phyloP scores from a whole-genome alignment of 176 grass and related monocot genomes.

The Alopecurus myosuroides region DNA sequence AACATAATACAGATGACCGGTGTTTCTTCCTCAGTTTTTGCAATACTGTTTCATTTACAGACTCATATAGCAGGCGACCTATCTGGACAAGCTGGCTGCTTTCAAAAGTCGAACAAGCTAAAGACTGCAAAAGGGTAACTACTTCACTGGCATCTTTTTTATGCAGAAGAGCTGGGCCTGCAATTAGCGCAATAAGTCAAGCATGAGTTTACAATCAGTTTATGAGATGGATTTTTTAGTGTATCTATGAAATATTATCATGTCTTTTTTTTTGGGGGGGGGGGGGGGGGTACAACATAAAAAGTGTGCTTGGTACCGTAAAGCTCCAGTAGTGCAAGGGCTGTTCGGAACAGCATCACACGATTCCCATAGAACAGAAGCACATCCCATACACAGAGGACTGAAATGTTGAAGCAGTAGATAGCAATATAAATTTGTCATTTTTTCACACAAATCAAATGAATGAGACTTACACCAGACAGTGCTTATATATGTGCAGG shows the following conservation, averaged over 20 bases:
- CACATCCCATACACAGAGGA: constrained; percentile 96
- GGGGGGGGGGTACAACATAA: neutral
- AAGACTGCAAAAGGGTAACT: constrained; percentile 87
- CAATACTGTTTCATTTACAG: constrained; percentile 64
- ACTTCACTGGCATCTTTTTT: constrained; percentile 96
- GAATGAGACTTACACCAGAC: neutral
- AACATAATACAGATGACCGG: constrained; percentile 67
- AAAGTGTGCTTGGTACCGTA: constrained; percentile 60
- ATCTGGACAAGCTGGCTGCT: constrained; percentile 97
- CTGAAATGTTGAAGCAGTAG: constrained; percentile 52
- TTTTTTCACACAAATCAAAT: neutral
- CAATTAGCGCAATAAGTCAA: constrained; percentile 20
- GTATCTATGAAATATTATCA: neutral
- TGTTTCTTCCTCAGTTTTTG: constrained; percentile 82
- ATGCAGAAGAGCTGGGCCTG: constrained; percentile 89
- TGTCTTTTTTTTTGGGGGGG: constrained; percentile 21
- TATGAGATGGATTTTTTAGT: neutral
- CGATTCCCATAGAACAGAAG: constrained; percentile 89
- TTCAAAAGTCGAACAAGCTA: constrained; percentile 96
- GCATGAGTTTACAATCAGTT: neutral
- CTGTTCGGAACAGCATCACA: constrained; percentile 88
- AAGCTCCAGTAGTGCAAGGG: constrained; percentile 83
- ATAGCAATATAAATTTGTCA: constrained; percentile 5
- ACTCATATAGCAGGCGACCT: constrained; percentile 88
- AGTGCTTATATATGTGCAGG: neutral